phyloP scores from a whole-genome alignment of 1,139 yeast species.

The Saccharomyces hybrid region DNA sequence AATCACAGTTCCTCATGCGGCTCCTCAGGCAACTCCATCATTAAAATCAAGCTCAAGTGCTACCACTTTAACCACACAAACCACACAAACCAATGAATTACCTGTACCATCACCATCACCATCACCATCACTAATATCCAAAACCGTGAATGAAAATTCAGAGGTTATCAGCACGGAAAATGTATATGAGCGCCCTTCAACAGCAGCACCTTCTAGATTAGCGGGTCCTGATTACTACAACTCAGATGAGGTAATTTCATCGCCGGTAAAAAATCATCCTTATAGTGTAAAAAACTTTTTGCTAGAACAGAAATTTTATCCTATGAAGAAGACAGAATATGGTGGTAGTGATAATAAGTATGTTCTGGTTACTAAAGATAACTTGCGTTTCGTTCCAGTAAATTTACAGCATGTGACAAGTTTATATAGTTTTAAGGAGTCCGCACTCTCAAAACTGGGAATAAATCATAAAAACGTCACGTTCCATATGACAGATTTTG shows the following conservation, averaged over 20 bases:
- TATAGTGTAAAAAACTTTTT: conserved; percentile 10
- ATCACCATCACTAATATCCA: neutral
- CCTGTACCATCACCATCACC: conserved; percentile 6
- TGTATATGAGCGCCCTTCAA: neutral
- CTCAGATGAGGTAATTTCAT: neutral
- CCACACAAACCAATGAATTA: neutral
- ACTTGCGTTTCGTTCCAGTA: conserved; percentile 45
- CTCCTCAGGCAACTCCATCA: conserved; percentile 5
- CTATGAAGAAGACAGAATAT: conserved; percentile 21
- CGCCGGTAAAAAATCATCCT: neutral
- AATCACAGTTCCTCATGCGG: neutral
- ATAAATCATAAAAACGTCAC: conserved; percentile 40
- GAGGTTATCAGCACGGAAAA: conserved; percentile 5
- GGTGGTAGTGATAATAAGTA: conserved; percentile 17
- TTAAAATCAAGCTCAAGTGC: neutral
- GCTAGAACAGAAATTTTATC: conserved; percentile 34
- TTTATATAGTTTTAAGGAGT: conserved; percentile 34
- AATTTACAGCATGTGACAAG: conserved; percentile 32
- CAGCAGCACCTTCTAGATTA: neutral
- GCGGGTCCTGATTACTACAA: neutral
- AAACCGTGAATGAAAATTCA: conserved; percentile 2
- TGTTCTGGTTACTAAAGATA: conserved; percentile 56
- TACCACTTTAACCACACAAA: neutral
- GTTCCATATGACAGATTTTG: conserved; percentile 66
- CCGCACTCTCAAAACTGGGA: conserved; percentile 37